These are phyloP conservation scores for Hypoxylon lienhwacheense DNA, from an alignment of 495 filamentous ascomycete genomes.

Conservation along the genomic window DNA sequence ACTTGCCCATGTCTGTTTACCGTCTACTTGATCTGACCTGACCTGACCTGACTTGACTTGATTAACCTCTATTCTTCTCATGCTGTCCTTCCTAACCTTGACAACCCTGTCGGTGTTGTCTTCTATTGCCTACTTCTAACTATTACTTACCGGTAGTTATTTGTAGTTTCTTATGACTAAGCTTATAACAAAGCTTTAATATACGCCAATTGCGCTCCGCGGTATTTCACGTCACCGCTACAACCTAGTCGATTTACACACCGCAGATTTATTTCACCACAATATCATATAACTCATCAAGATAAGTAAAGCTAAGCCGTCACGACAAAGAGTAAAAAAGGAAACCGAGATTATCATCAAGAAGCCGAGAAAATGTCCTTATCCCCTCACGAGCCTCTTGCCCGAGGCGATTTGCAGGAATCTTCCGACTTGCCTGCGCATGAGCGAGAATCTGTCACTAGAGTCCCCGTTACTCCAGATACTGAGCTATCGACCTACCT, in stretches of 20 bases:
- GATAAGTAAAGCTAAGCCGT: constrained; percentile 22
- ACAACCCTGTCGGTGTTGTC: constrained; percentile 4
- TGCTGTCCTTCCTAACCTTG: constrained; percentile 10
- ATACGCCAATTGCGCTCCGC: not conserved
- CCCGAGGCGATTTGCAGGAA: constrained; percentile 22
- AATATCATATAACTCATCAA: not conserved
- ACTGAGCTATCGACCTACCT: constrained; percentile 46
- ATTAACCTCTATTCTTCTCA: not conserved
- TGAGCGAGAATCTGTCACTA: constrained; percentile 37
- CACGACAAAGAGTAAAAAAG: constrained; percentile 43
- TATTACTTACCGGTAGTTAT: too few relatives aligned
- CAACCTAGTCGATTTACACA: not conserved
- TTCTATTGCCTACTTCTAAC: constrained; percentile 4
- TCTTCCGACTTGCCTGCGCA: constrained; percentile 41
- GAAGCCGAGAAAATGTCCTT: constrained; percentile 36
- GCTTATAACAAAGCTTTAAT: too few relatives aligned
- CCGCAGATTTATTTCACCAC: not conserved
- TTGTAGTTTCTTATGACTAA: too few relatives aligned
- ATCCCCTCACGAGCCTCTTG: constrained; percentile 30
- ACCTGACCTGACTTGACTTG: constrained; percentile 23
- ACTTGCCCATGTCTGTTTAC: constrained; percentile 38
- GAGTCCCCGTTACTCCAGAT: constrained; percentile 55
- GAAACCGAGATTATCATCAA: constrained; percentile 35
- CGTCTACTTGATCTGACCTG: too few relatives aligned
- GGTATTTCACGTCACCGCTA: constrained; percentile 1